Evolutionary conservation across 225 moss, liverwort and hornwort species (phyloP).

Genomic region (Pleurozium schreberi): DNA sequence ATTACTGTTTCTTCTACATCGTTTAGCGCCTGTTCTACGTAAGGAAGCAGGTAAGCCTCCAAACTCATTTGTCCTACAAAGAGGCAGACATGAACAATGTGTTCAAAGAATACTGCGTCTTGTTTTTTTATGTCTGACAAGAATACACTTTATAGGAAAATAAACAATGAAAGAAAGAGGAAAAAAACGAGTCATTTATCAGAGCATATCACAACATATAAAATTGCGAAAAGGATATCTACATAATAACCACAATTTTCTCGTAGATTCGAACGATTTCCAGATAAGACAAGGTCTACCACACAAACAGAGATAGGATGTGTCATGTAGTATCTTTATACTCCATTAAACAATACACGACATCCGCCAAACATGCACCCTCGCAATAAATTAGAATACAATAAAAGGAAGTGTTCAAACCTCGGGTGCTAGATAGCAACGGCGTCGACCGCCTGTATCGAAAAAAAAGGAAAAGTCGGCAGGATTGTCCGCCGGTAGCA

Average conservation of each 20-base stretch:
- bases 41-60: slow-evolving; percentile 87
- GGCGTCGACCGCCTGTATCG: slow-evolving; percentile 86
- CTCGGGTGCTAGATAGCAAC: slow-evolving; percentile 98
- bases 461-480: slow-evolving; percentile 96
- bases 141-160: not conserved
- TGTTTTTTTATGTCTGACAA: not conserved
- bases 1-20: slow-evolving; percentile 99
- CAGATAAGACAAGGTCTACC: not conserved
- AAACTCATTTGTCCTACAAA: slow-evolving; percentile 96
- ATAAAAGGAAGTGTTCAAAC: slow-evolving; percentile 8
- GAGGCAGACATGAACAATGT: slow-evolving; percentile 93
- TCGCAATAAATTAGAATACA: not conserved
- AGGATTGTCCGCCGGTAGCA: slow-evolving; percentile 86
- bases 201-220: not conserved
- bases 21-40: slow-evolving; percentile 92
- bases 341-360: not conserved
- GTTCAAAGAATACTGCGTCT: slow-evolving; percentile 80
- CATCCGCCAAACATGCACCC: not conserved
- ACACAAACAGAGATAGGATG: not conserved
- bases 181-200: not conserved
- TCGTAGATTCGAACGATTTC: not conserved
- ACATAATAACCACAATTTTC: not conserved
- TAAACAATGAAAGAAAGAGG: not conserved
- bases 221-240: not conserved
- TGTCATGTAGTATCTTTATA: not conserved